Conservation (phyloP, 2,329 filamentous ascomycete genomes). For the Cadophora luteo-olivacea region DNA sequence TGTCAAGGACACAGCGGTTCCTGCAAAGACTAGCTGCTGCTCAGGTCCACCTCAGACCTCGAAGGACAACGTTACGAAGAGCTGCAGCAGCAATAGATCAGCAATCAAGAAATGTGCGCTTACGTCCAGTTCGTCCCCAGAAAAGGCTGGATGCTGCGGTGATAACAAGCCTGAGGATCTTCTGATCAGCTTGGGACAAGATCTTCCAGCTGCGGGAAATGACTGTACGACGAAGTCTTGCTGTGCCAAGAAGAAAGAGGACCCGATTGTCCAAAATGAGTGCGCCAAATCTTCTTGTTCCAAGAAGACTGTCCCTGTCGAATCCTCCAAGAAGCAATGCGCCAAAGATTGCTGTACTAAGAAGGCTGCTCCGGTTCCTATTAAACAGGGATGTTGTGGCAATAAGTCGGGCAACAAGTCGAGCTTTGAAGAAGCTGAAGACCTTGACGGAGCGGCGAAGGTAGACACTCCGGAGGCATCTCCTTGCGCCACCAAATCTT, state of each 20-base stretch:
- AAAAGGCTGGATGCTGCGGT: not conserved
- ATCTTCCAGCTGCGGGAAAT: not conserved
- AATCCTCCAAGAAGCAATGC: not conserved
- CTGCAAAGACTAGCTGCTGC: not conserved
- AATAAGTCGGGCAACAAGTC: not conserved
- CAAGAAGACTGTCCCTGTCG: not conserved
- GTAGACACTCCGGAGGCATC: not conserved
- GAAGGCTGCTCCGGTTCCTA: not conserved
- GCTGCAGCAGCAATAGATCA: not conserved
- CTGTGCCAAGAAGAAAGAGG: not conserved
- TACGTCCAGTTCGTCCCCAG: not conserved
- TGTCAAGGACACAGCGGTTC: not conserved
- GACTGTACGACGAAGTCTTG: not conserved
- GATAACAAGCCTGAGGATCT: not conserved
- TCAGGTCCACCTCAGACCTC: not conserved
- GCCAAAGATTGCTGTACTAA: slow-evolving; percentile 1
- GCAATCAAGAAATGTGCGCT: not conserved
- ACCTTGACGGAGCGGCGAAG: not conserved
- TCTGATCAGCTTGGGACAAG: not conserved
- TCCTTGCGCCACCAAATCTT: not conserved
- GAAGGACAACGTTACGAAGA: not conserved
- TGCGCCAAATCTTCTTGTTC: not conserved
- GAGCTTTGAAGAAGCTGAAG: not conserved
- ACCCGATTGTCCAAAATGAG: not conserved
- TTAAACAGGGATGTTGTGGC: not conserved